phyloP scores from a whole-genome alignment of 1,284 basidiomycete species.

The Ganoderma meredithae region DNA sequence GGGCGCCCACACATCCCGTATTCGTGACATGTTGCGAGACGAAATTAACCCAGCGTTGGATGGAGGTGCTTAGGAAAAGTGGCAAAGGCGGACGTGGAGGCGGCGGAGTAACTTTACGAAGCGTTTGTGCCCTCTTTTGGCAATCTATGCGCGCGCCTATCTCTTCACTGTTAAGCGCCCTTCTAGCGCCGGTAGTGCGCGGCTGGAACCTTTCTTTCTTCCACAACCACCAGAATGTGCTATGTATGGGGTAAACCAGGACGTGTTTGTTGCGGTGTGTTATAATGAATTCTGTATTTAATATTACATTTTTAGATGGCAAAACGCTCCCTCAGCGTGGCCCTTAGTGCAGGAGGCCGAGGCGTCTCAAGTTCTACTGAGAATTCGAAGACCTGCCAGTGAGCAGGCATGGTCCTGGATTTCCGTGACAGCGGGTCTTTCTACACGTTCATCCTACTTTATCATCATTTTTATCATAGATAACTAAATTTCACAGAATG shows the following conservation, averaged over 20 bases:
- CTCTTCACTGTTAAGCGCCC: not conserved
- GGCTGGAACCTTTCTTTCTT: not conserved
- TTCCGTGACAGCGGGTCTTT: too few relatives aligned
- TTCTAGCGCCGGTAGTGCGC: not conserved
- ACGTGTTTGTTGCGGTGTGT: not conserved
- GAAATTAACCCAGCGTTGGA: not conserved
- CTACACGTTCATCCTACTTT: too few relatives aligned
- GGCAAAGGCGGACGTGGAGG: conserved; percentile 5
- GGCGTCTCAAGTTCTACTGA: too few relatives aligned
- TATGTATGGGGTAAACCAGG: not conserved
- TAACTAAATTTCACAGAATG: too few relatives aligned
- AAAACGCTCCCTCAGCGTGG: not conserved
- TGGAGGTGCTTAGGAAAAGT: not conserved
- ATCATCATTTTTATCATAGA: too few relatives aligned
- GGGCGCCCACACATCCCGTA: conserved; percentile 94
- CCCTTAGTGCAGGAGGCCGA: not conserved
- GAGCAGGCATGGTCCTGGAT: not conserved
- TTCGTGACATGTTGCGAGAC: conserved; percentile 60
- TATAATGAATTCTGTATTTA: not conserved
- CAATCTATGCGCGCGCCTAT: conserved; percentile 1
- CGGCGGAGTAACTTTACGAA: conserved; percentile 8
- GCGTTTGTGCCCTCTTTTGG: conserved; percentile 23
- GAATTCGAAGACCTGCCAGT: too few relatives aligned
- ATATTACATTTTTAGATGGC: not conserved
- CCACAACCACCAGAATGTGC: not conserved